These are phyloP conservation scores for Euphorbia lathyris DNA, from an alignment of 345 rosid species.

Conservation along the genomic window DNA sequence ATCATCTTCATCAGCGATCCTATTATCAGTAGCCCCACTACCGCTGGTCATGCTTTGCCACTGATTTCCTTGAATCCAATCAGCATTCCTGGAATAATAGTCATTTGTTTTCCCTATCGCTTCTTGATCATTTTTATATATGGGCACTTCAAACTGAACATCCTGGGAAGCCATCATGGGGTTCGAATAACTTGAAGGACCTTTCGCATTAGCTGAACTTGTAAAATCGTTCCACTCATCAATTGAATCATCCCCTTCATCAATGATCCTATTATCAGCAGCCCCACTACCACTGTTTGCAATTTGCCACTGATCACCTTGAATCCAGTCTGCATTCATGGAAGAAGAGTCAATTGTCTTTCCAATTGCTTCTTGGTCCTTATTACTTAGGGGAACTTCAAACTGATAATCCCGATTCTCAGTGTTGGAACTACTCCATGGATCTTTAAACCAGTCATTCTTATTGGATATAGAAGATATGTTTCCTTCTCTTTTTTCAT, in stretches of 20 bases:
- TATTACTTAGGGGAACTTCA: conserved; percentile 20
- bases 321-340: conserved; percentile 41
- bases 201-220: conserved; percentile 7
- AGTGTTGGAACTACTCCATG: conserved; percentile 31
- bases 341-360: conserved; percentile 24
- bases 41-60: conserved; percentile 29
- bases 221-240: conserved; percentile 1
- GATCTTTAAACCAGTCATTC: conserved; percentile 48
- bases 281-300: conserved; percentile 20
- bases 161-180: conserved; percentile 16
- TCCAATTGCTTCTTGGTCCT: conserved; percentile 22
- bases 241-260: background rate
- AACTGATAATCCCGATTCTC: conserved; percentile 23
- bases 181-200: conserved; percentile 20
- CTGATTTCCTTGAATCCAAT: conserved; percentile 41
- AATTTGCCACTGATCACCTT: conserved; percentile 38
- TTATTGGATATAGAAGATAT: conserved; percentile 28
- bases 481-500: conserved; percentile 33
- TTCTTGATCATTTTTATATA: conserved; percentile 23
- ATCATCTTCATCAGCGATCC: conserved; percentile 40
- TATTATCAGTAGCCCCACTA: conserved; percentile 24
- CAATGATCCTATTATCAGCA: conserved; percentile 11
- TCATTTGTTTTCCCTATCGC: conserved; percentile 8
- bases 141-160: conserved; percentile 22
- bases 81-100: conserved; percentile 31